Evolutionary conservation across 1,284 basidiomycete genomes (phyloP).

Genomic region (Rhodotorula sp.): DNA sequence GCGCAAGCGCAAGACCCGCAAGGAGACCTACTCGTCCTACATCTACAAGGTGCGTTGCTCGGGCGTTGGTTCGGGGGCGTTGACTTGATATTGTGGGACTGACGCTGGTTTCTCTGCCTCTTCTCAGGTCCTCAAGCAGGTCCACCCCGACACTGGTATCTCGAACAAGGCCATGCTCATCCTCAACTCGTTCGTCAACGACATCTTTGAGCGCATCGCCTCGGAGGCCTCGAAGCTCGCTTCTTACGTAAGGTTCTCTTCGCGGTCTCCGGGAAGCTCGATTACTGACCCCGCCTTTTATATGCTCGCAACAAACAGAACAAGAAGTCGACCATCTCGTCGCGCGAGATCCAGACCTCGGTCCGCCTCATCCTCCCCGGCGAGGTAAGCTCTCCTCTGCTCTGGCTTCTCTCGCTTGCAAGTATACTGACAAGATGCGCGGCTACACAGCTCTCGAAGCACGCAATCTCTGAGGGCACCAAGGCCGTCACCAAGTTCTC

Average conservation of each 20-base stretch:
- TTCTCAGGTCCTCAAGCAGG: slow-evolving; percentile 70
- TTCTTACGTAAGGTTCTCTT: slow-evolving; percentile 64
- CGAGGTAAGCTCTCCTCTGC: slow-evolving; percentile 49
- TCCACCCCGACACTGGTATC: slow-evolving; percentile 83
- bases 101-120: background rate
- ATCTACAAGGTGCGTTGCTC: slow-evolving; percentile 9
- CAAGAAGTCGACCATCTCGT: slow-evolving; percentile 92
- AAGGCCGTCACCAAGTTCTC: slow-evolving; percentile 50
- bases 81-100: background rate
- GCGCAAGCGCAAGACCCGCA: slow-evolving; percentile 74
- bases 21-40: slow-evolving; percentile 31
- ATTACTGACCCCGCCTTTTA: too few relatives aligned
- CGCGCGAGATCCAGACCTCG: slow-evolving; percentile 78
- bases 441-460: slow-evolving; percentile 60
- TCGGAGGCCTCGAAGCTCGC: slow-evolving; percentile 90
- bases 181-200: slow-evolving; percentile 51
- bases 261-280: too few relatives aligned
- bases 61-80: too few relatives aligned
- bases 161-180: slow-evolving; percentile 93
- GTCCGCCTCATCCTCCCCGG: slow-evolving; percentile 86
- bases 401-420: too few relatives aligned
- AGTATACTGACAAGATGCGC: too few relatives aligned
- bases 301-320: too few relatives aligned
- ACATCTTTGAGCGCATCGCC: slow-evolving; percentile 56
- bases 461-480: slow-evolving; percentile 79